Percentiles rank a stretch among this genome's conserved stretches.
These are phyloP conservation scores for Fusarium incarnatum DNA, from an alignment of 2,329 filamentous ascomycete genomes.

Conservation along the genomic window DNA sequence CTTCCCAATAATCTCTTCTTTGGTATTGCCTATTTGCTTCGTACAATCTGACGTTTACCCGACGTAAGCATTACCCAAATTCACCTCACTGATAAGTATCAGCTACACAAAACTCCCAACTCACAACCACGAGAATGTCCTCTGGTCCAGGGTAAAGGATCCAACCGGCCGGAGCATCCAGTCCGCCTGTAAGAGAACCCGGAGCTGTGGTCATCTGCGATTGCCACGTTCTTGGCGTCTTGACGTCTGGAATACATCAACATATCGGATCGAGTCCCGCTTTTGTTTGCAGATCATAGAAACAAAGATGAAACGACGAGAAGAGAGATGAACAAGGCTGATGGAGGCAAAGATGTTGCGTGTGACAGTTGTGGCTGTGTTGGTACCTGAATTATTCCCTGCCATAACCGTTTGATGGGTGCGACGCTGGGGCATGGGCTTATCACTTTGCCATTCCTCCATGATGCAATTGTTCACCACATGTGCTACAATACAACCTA, in stretches of 20 bases:
- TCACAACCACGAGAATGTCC: slow-evolving; percentile 1
- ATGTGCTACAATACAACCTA: not conserved
- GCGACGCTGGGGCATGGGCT: not conserved
- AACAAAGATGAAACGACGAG: not conserved
- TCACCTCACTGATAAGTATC: not conserved
- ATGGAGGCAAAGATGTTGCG: not conserved
- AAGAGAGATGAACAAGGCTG: no score
- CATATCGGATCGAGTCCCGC: not conserved
- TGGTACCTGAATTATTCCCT: slow-evolving; percentile 19
- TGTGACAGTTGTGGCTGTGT: slow-evolving; percentile 1
- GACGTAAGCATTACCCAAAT: slow-evolving; percentile 23
- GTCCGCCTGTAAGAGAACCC: not conserved
- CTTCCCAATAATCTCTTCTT: not conserved
- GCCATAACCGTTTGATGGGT: not conserved
- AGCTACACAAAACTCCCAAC: not conserved
- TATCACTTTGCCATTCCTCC: not conserved
- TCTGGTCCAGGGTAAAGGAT: not conserved
- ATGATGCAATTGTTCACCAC: slow-evolving; percentile 16
- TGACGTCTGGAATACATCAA: slow-evolving; percentile 8
- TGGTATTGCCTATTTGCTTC: not conserved
- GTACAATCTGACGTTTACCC: slow-evolving; percentile 6
- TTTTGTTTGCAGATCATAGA: slow-evolving; percentile 11
- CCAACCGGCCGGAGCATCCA: not conserved
- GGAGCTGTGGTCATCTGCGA: not conserved
- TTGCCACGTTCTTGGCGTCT: not conserved